These are phyloP conservation scores for Aspergillus sparsus DNA, from an alignment of 495 filamentous ascomycete genomes.

Conservation along the genomic window DNA sequence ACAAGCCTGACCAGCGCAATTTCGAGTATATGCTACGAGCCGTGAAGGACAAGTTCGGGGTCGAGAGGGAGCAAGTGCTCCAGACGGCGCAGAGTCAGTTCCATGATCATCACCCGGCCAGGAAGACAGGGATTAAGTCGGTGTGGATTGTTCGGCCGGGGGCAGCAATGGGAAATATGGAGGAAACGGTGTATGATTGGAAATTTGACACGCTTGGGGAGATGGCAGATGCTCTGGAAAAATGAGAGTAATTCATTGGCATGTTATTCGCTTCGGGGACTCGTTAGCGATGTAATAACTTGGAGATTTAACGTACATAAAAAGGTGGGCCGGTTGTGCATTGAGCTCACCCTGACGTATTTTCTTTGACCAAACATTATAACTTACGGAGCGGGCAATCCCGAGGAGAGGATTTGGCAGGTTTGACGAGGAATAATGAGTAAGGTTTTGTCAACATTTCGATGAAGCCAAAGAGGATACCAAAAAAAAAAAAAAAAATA, in stretches of 20 bases:
- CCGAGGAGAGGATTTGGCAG: no score
- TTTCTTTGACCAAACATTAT: no score
- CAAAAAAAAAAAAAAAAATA: no score
- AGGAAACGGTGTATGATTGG: constrained; percentile 55
- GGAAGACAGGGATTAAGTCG: constrained; percentile 59
- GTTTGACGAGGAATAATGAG: no score
- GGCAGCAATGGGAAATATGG: constrained; percentile 44
- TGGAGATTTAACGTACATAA: no score
- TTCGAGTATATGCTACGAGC: constrained; percentile 65
- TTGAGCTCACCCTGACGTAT: no score
- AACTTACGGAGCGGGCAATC: no score
- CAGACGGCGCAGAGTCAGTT: constrained; percentile 70
- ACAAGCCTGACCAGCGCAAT: constrained; percentile 69
- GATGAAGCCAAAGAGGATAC: no score
- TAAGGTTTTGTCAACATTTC: no score
- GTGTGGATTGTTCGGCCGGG: constrained; percentile 69
- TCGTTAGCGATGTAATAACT: no score
- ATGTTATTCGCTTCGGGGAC: no score
- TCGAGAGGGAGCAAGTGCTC: constrained; percentile 56
- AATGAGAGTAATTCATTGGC: neutral
- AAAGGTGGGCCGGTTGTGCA: no score
- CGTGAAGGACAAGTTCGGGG: constrained; percentile 56
- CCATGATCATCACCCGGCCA: constrained; percentile 72
- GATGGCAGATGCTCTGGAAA: constrained; percentile 59
- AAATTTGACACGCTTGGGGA: constrained; percentile 66